phyloP scores from a whole-genome alignment of 257 asterid genomes.

The Nicotiana paniculata region DNA sequence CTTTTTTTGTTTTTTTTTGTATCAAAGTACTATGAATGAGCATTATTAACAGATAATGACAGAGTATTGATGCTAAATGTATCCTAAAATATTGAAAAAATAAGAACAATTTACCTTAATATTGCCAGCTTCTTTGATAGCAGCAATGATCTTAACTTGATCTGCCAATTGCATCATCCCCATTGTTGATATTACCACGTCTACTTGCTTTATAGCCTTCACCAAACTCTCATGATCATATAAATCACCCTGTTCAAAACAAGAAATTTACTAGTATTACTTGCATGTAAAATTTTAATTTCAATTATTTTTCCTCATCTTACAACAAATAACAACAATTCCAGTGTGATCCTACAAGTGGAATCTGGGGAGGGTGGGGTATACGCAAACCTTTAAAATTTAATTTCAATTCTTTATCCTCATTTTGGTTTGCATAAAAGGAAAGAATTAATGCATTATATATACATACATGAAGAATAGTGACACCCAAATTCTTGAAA shows the following conservation, averaged over 20 bases:
- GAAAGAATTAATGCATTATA: background rate
- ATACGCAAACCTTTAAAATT: background rate
- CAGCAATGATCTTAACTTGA: constrained; percentile 56
- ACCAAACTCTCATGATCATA: constrained; percentile 49
- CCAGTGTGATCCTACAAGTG: too few species aligned
- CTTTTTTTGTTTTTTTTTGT: too few species aligned
- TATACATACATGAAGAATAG: constrained; percentile 40
- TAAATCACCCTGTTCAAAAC: constrained; percentile 47
- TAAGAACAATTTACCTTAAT: constrained; percentile 33
- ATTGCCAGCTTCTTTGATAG: constrained; percentile 72
- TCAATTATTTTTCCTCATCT: background rate
- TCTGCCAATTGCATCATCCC: constrained; percentile 44
- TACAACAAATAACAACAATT: too few species aligned
- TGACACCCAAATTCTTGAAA: constrained; percentile 60
- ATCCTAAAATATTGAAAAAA: background rate
- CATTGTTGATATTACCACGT: constrained; percentile 60
- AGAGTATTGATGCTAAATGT: background rate
- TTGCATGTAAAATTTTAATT: background rate
- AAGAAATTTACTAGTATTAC: background rate
- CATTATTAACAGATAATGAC: background rate
- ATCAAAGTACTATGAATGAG: background rate
- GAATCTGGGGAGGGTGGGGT: too few species aligned
- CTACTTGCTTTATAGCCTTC: constrained; percentile 62
- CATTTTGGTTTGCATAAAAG: background rate
- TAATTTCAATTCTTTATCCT: background rate